Base-by-base conservation (phyloP, 169 alveolate species). In the Plasmodium blacklocki region DNA sequence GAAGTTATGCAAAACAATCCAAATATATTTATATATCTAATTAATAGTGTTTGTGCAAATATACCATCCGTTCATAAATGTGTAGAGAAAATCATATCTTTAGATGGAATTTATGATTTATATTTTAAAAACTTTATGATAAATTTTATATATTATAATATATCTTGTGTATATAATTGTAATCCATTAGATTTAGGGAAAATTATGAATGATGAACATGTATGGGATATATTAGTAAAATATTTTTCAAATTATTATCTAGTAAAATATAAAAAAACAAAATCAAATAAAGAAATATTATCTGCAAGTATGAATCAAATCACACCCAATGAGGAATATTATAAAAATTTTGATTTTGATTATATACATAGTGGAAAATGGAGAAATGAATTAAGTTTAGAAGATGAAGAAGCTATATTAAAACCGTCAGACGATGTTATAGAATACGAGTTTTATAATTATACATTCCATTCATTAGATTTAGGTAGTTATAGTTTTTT, bases 31-130 rank as follows among this genome's bases (percentile, higher is more conserved):
- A 29, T 83, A 3, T 83, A 67, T 50, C 15, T 83, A 68, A 68
- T 83, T 83, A 83, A 67, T 58, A 59, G 58, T 19, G 26, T 83
- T 68, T 83, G 91, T 58, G 19, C 26, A 39, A 60, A 71, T 59
- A 83, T 83, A n/a, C 86, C 91, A 56, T 70, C 91, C 3, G 32
- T 83, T 59, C 91, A 83, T 62, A 26, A 83, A 68, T 83, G 91
- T 83, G 91, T 58, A 2, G 67, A 83, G 32, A 83, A 70, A 70
- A 83, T 83, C 59, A 60, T 83, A 68, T 83, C 59, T 29, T 59
- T 83, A 29, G 73, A 83, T 56, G 85, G 91, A 43, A 58, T 68
- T 21, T 83, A 83, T 32, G 91, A 83, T 71, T 14, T 54, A 21
- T 83, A 70, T 52, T 83, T 83, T 58, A 83, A 83, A 70, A 83